These are phyloP conservation scores for Globisporangium carolinianum DNA, from an alignment of 352 stramenopile species.

Conservation along the genomic window DNA sequence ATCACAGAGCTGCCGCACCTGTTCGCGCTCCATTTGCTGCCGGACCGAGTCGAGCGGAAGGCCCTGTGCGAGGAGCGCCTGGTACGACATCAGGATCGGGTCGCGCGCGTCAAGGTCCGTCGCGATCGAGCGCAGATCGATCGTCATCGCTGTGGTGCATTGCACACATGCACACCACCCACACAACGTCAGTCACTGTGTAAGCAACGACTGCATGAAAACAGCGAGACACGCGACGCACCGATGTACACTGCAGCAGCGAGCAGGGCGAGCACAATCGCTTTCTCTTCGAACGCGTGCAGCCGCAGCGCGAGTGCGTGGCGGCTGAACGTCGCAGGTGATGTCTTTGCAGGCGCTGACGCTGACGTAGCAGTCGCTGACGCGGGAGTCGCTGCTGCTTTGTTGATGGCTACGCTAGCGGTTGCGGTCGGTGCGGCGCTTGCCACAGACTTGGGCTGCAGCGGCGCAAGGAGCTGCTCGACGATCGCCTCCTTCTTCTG, in stretches of 20 bases:
- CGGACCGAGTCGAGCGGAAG: conserved; percentile 56
- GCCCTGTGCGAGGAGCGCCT: conserved; percentile 51
- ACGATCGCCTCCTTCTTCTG: conserved; percentile 54
- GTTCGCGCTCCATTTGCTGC: conserved; percentile 64
- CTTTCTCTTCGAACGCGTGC: conserved; percentile 46
- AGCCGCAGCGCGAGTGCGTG: conserved; percentile 49
- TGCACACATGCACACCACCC: not conserved
- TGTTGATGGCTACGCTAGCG: not conserved
- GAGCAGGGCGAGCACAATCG: conserved; percentile 48
- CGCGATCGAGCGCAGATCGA: conserved; percentile 40
- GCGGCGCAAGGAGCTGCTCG: conserved; percentile 35
- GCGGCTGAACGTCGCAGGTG: conserved; percentile 27
- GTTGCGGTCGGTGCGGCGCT: not conserved
- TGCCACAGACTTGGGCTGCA: not conserved
- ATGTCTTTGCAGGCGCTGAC: not conserved
- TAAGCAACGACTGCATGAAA: not conserved
- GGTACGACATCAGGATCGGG: conserved; percentile 46
- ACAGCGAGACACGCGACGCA: conserved; percentile 2
- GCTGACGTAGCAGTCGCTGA: not conserved
- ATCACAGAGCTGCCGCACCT: conserved; percentile 20
- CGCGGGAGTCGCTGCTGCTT: no score
- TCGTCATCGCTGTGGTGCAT: conserved; percentile 28
- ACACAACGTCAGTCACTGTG: not conserved
- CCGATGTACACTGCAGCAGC: conserved; percentile 38
- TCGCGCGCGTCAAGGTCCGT: conserved; percentile 40